Base-by-base conservation (phyloP, 2,329 filamentous ascomycete species). In the Colletotrichum higginsianum region DNA sequence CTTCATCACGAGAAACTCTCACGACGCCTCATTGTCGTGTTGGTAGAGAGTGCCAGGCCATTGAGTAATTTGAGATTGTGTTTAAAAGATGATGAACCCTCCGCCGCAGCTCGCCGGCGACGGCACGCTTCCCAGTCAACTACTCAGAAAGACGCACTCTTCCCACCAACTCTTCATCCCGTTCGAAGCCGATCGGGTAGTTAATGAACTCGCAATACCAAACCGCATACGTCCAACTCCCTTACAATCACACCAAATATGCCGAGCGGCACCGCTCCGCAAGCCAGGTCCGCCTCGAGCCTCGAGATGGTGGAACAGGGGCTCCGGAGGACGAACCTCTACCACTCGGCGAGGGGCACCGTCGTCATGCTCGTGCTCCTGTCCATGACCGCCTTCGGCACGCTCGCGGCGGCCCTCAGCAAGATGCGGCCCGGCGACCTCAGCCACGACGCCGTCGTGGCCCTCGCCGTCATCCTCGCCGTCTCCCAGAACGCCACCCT, bases 391-490 rank as follows among this genome's bases (percentile, higher is more conserved):
- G 53, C 53, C 11, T 56, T 35, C 3, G 12, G 4, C 8, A 13
- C 13, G 11, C 30, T 56, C 30, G 18, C 35, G n/a, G n/a, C 6
- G 2, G 7, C 21, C 12, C n/a, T 21, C n/a, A 40, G 53, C 53
- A 56, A 23, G 18, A 21, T 40, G 30, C 35, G 9, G 16, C 50
- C 35, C 23, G 9, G 26, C 11, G 40, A 1, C 50, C 23, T 3
- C 12, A 56, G 40, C 6, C 53, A 40, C 35, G 8, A 16, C 40
- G 53, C 7, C 21, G n/a, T 53, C 38, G 23, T 30, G 11, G 11
- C 16, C 18, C 42, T 67, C 44, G 53, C 30, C 21, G 5, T 71
- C 56, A 0, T 58, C n/a, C 42, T 57, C n/a, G 42, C n/a, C 50
- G 2, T 53, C 44, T 12, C 35, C 30, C 61, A 65, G 11, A 46